phyloP scores from a whole-genome alignment of 176 grass and related monocot species.

The Saccharum spontaneum region DNA sequence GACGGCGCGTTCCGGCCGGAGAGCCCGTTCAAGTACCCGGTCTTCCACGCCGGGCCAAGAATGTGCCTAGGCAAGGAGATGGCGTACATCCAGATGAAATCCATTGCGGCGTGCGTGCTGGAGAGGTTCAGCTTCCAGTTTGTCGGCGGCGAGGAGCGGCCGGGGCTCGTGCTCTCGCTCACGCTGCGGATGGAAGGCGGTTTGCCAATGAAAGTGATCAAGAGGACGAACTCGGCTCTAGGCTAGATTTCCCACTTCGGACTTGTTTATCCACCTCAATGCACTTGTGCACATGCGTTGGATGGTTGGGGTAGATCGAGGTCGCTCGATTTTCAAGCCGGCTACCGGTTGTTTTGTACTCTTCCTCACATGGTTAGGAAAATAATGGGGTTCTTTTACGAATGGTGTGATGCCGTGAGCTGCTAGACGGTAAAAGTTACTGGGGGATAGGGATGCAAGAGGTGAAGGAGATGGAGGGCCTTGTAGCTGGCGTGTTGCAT shows the following conservation, averaged over 20 bases:
- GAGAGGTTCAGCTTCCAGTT: conserved; percentile 13
- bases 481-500: no score
- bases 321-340: no score
- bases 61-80: conserved; percentile 54
- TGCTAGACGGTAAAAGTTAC: no score
- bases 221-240: background rate
- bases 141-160: conserved; percentile 25
- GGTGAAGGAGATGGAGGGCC: no score
- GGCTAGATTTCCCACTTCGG: background rate
- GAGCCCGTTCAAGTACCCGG: conserved; percentile 37
- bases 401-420: no score
- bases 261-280: background rate
- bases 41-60: conserved; percentile 48
- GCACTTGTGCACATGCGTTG: background rate
- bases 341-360: no score
- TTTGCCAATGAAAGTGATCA: background rate
- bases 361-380: no score
- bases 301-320: background rate
- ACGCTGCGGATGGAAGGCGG: background rate
- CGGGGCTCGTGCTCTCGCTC: conserved; percentile 30
- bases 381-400: no score
- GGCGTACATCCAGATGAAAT: conserved; percentile 1
- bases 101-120: conserved; percentile 2
- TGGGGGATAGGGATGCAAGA: no score
- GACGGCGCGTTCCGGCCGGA: conserved; percentile 25